A percentile compares a stretch with the other conserved stretches of the same genome.
Evolutionary conservation across 768 basidiomycete species (phyloP).

Genomic region (Lactarius hatsudake): DNA sequence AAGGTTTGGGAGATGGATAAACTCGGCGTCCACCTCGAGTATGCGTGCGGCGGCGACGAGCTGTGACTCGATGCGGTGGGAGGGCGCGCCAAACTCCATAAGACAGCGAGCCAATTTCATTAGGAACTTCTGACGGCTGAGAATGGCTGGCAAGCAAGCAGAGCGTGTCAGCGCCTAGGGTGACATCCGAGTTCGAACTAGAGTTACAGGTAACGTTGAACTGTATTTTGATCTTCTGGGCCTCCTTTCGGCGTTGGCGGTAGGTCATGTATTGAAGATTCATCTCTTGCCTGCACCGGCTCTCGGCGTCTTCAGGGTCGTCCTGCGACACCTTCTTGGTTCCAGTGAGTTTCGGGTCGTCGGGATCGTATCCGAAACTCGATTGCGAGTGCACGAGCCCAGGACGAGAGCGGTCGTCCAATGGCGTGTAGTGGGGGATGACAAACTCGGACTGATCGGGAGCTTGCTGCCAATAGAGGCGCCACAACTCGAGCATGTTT

Average conservation of each 20-base stretch:
- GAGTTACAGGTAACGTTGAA: slow-evolving; percentile 67
- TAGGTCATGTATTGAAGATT: slow-evolving; percentile 62
- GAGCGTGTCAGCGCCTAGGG: not conserved
- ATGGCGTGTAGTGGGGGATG: slow-evolving; percentile 3
- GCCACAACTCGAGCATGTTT: slow-evolving; percentile 25
- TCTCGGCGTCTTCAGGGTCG: slow-evolving; percentile 62
- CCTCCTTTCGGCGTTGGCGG: slow-evolving; percentile 61
- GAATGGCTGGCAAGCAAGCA: slow-evolving; percentile 54
- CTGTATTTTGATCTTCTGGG: slow-evolving; percentile 63
- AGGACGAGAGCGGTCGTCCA: slow-evolving; percentile 4
- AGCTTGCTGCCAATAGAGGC: slow-evolving; percentile 20
- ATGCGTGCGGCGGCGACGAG: slow-evolving; percentile 84
- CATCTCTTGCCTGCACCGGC: slow-evolving; percentile 38
- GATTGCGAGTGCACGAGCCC: slow-evolving; percentile 10
- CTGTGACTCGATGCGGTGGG: slow-evolving; percentile 92
- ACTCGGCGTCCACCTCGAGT: slow-evolving; percentile 88
- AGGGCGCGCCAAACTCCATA: slow-evolving; percentile 91
- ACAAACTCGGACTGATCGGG: slow-evolving; percentile 19
- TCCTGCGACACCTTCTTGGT: slow-evolving; percentile 47
- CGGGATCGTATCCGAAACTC: slow-evolving; percentile 45
- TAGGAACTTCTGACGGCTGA: slow-evolving; percentile 81
- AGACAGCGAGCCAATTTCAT: slow-evolving; percentile 81
- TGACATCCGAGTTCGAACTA: not conserved
- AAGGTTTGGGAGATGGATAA: slow-evolving; percentile 78
- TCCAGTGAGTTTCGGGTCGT: slow-evolving; percentile 71